These are phyloP conservation scores for Trichoderma brevicompactum DNA, from an alignment of 2,329 filamentous ascomycete species.

Conservation along the genomic window DNA sequence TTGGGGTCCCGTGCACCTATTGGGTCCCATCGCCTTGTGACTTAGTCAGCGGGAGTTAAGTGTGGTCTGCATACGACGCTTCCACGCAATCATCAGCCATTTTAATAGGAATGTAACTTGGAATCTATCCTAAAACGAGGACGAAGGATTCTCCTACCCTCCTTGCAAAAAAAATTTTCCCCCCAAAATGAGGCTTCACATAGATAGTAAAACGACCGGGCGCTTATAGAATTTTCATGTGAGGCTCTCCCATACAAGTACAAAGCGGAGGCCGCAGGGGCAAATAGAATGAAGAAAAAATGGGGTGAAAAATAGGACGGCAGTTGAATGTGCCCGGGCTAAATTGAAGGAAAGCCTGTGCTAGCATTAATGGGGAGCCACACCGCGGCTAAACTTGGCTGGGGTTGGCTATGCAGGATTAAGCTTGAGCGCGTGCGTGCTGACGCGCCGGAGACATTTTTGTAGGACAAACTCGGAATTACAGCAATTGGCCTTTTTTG, in stretches of 20 bases:
- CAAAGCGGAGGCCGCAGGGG: constrained; percentile 5
- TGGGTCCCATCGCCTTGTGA: background rate
- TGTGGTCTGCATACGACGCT: background rate
- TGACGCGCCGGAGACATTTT: constrained; percentile 17
- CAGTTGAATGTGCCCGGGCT: constrained; percentile 1
- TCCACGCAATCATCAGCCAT: constrained; percentile 1
- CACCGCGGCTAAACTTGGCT: constrained; percentile 1
- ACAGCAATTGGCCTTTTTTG: background rate
- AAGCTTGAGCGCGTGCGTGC: constrained; percentile 14
- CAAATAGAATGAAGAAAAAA: background rate
- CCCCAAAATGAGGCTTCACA: background rate
- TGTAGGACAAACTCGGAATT: no score
- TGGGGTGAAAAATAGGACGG: constrained; percentile 1
- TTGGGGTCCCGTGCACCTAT: no score
- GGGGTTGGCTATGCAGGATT: background rate
- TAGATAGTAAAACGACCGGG: background rate
- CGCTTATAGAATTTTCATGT: background rate
- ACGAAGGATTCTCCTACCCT: constrained; percentile 3
- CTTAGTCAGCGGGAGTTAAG: background rate
- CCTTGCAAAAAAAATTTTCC: background rate
- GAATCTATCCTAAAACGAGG: background rate
- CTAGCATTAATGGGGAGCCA: background rate
- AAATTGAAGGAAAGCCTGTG: background rate
- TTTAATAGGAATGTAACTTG: background rate
- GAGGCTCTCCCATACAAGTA: background rate